These are phyloP conservation scores for Spirogloea muscicola DNA, from an alignment of 139 green algal species.

Conservation along the genomic window DNA sequence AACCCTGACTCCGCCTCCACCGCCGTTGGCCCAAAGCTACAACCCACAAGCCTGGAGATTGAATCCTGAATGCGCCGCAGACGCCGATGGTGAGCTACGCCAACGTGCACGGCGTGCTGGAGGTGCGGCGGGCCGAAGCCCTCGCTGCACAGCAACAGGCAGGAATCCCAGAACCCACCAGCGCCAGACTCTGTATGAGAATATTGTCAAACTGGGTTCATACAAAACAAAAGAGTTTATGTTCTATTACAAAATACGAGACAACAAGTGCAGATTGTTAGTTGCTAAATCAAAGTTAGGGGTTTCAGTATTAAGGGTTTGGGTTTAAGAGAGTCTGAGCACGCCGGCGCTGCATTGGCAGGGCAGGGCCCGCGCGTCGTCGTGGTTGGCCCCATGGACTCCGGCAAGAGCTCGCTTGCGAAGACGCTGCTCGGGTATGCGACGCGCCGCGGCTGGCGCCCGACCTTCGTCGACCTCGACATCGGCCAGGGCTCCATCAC, in stretches of 20 bases:
- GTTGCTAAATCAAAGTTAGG: no score
- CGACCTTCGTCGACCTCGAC: constrained; percentile 82
- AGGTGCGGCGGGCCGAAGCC: constrained; percentile 22
- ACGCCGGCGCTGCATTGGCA: no score
- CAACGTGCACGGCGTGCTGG: constrained; percentile 64
- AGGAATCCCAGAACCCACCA: no score
- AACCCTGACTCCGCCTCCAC: not conserved
- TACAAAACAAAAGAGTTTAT: no score
- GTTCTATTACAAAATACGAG: no score
- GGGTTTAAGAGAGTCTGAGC: no score
- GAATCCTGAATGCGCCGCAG: constrained; percentile 39
- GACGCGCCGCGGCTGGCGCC: constrained; percentile 62
- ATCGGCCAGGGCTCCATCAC: constrained; percentile 84
- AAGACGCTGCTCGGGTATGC: constrained; percentile 84
- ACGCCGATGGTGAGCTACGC: constrained; percentile 78
- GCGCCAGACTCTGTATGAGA: no score
- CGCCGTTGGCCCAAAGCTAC: not conserved
- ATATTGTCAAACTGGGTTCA: no score
- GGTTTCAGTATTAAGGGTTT: no score
- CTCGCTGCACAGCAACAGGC: no score
- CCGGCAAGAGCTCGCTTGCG: constrained; percentile 78
- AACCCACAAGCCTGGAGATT: not conserved
- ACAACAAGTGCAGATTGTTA: no score
- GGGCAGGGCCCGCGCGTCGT: constrained; percentile 58
- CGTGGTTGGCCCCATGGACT: constrained; percentile 80